Percentiles rank a stretch among this genome's conserved stretches.
These are phyloP conservation scores for Pistacia atlantica DNA, from an alignment of 345 rosid genomes.

Conservation along the genomic window DNA sequence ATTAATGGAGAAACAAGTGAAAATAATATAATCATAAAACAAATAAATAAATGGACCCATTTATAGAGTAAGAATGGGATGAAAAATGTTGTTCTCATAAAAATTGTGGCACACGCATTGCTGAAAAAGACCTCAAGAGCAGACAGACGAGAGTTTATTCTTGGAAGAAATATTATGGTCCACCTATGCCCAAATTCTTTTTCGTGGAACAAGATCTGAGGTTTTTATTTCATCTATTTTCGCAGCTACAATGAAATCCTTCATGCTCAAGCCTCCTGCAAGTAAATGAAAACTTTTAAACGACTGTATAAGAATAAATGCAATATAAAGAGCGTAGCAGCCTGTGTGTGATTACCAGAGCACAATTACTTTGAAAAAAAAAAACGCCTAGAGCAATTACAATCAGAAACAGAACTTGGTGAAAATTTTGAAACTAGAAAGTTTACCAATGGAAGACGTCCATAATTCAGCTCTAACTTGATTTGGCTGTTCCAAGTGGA, in stretches of 20 bases:
- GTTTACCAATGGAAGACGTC: slow-evolving; percentile 73
- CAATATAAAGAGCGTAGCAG: neutral
- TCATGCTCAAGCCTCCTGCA: slow-evolving; percentile 89
- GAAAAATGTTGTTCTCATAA: neutral
- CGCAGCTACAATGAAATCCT: slow-evolving; percentile 88
- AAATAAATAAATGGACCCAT: neutral
- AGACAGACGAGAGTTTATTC: neutral
- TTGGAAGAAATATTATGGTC: neutral
- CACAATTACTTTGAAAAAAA: neutral
- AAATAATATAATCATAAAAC: neutral
- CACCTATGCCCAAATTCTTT: slow-evolving; percentile 77
- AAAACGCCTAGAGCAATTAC: neutral
- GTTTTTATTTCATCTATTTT: slow-evolving; percentile 83
- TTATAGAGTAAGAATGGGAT: neutral
- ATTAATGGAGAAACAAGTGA: neutral
- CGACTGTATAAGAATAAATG: neutral
- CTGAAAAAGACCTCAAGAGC: neutral
- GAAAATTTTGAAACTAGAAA: neutral
- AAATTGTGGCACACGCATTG: neutral
- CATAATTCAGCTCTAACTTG: slow-evolving; percentile 90
- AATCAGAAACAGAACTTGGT: neutral
- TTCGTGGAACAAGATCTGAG: slow-evolving; percentile 80
- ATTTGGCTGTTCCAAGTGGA: slow-evolving; percentile 68
- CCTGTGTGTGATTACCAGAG: neutral
- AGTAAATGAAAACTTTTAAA: slow-evolving; percentile 12